Evolutionary conservation across 805 yeast species (phyloP).

Genomic region (Kockiozyma suomiensis): DNA sequence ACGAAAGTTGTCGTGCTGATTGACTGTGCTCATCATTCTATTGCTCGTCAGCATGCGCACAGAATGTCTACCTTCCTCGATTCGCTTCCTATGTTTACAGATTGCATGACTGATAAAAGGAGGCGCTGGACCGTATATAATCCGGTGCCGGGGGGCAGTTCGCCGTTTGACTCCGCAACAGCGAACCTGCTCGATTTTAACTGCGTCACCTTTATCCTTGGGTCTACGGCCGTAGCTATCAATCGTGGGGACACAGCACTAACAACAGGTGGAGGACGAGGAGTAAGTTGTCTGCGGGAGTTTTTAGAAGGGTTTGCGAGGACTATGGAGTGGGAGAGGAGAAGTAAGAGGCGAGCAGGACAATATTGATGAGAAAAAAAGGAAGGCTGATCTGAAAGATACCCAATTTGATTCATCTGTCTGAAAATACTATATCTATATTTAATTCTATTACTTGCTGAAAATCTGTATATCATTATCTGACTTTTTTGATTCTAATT

Average conservation of each 20-base stretch:
- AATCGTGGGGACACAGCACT: neutral
- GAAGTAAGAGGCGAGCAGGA: too few species aligned
- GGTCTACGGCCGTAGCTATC: neutral
- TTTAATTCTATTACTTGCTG: too few species aligned
- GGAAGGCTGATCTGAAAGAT: too few species aligned
- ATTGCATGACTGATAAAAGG: neutral
- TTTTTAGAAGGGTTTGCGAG: neutral
- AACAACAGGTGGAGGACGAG: too few species aligned
- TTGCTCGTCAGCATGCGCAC: conserved; percentile 1
- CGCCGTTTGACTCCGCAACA: neutral
- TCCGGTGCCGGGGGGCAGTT: conserved; percentile 5
- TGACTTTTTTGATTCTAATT: too few species aligned
- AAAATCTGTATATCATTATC: too few species aligned
- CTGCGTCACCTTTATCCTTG: conserved; percentile 2
- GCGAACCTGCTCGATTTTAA: neutral
- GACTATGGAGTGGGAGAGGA: neutral
- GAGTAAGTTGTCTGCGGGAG: neutral
- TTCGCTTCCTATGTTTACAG: neutral
- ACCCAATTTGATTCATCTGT: too few species aligned
- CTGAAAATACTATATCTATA: too few species aligned
- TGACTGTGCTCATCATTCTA: neutral
- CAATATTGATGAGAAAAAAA: too few species aligned
- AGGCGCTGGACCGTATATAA: conserved; percentile 3
- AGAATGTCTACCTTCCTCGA: neutral
- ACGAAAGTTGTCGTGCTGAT: conserved; percentile 1